Evolutionary conservation across 2,329 filamentous ascomycete genomes (phyloP), one percentile per base, ranked within the genome.

Genomic region (Hypomyces perniciosus): DNA sequence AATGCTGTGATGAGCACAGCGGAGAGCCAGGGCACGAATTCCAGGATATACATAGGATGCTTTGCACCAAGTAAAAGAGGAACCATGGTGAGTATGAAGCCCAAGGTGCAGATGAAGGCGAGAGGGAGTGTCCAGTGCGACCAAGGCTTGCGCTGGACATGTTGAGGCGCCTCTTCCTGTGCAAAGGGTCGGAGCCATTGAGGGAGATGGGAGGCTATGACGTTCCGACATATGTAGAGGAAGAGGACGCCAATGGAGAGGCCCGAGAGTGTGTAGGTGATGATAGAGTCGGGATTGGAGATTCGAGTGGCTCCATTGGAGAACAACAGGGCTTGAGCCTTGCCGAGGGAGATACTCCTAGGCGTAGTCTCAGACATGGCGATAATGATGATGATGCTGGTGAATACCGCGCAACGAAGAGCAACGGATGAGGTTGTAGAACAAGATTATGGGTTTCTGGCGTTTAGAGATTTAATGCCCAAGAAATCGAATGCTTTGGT

Each of bases 181-280:
- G 74, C 74, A 52, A 77, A 77, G 2, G 69, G 68, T 8, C 63
- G 65, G 10, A 68, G 59, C 72, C 73, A 77, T 40, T 59, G 62
- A 0, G 74, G 73, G 1, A 68, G 60, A 3, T 55, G 53, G 4
- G 62, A 61, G 2, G 59, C 53, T 5, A 70, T 50, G 3, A 56
- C 59, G 4, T 56, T 48, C 6, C 55, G 61, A 51, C 45, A 50
- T 27, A 68, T 29, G 47, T 68, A 64, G 12, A 70, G 46, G 13
- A 67, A 51, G 26, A 63, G 45, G 5, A 62, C 57, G 6, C 63
- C 56, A 8, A 70, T 42, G 5, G 69, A 66, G 5, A 62, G 29
- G 2, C 46, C 48, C 5, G 63, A 48, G 13, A 65, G 47, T 5
- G 48, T 38, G 34, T 62, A 57, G 10, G 59, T 48, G 10, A 65